A percentile compares a stretch with the other conserved stretches of the same genome.
Conservation (phyloP, 805 yeast genomes). For the Debaryomyces castellii region DNA sequence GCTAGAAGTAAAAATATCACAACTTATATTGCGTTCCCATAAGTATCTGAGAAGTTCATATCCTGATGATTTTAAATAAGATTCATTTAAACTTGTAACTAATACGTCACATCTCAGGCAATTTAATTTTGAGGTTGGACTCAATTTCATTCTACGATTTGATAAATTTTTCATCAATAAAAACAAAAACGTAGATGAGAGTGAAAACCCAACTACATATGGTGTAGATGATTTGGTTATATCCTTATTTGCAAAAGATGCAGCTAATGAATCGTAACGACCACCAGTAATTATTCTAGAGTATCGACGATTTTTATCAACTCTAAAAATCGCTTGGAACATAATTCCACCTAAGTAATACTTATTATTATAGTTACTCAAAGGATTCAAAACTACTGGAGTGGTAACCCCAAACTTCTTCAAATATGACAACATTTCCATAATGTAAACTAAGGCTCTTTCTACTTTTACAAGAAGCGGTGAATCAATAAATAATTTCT, state of each 20-base stretch:
- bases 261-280: constrained; percentile 75
- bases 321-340: constrained; percentile 82
- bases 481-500: constrained; percentile 72
- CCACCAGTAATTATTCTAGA: constrained; percentile 85
- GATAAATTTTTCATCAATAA: constrained; percentile 31
- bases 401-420: constrained; percentile 59
- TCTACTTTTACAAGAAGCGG: constrained; percentile 63
- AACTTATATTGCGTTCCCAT: constrained; percentile 78
- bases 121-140: constrained; percentile 21
- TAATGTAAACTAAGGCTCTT: constrained; percentile 59
- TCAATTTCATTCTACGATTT: constrained; percentile 9
- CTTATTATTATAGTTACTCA: constrained; percentile 77
- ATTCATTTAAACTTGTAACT: constrained; percentile 64
- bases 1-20: constrained; percentile 52
- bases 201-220: constrained; percentile 80
- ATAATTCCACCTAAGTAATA: constrained; percentile 81
- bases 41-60: constrained; percentile 59
- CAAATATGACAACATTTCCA: constrained; percentile 53
- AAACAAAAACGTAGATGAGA: constrained; percentile 53
- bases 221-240: constrained; percentile 24
- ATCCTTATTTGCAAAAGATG: constrained; percentile 56
- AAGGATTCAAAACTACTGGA: constrained; percentile 68
- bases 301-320: constrained; percentile 47
- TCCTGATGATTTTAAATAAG: constrained; percentile 58
- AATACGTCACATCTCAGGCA: constrained; percentile 74